Evolutionary conservation across 345 rosid genomes (phyloP), one percentile per base, ranked within the genome.

Genomic region (Turritis glabra): DNA sequence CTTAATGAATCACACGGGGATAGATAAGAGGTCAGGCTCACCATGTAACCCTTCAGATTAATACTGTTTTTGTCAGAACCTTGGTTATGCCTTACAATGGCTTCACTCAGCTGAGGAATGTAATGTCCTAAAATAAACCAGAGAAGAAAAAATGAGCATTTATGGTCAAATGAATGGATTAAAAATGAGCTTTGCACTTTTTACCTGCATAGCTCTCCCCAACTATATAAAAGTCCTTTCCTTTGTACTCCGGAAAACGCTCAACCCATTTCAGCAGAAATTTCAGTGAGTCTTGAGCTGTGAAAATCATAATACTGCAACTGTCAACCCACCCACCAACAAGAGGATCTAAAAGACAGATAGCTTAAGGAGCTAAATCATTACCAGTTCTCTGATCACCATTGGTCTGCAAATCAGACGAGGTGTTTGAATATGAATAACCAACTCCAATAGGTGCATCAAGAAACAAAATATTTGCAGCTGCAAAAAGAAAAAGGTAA

Each of bases 401-500:
- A 32, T 83, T 82, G 80, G 11, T 80, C n/a, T 50, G 50, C 79
- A 82, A 73, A 80, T 86, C 89, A 9, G 95, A 87, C 3, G 97
- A 89, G 15, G 91, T 88, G 75, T 90, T 94, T 41, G 98, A 87
- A 74, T 91, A 91, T 4, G 98, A 94, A 74, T 69, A 94, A 32
- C 97, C 97, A 80, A 94, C 98, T 57, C 98, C 97, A 72, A 85
- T 90, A 41, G 98, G 98, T 30, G 98, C 88, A 71, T 94, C 97
- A 73, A 91, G 77, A 80, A 94, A 91, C 73, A 94, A 70, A 67
- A 91, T 67, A 82, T 91, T 94, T 70, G 96, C 96, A 84, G 60
- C 97, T 94, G 87, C 88, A 75, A 75, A 71, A 5, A 4, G 8
- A 15, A 13, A 33, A 23, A n/a, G n/a, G 53, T 33, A 7, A 19